phyloP scores from a whole-genome alignment of 2,329 filamentous ascomycete species.

The Sphaerostilbella broomeana region DNA sequence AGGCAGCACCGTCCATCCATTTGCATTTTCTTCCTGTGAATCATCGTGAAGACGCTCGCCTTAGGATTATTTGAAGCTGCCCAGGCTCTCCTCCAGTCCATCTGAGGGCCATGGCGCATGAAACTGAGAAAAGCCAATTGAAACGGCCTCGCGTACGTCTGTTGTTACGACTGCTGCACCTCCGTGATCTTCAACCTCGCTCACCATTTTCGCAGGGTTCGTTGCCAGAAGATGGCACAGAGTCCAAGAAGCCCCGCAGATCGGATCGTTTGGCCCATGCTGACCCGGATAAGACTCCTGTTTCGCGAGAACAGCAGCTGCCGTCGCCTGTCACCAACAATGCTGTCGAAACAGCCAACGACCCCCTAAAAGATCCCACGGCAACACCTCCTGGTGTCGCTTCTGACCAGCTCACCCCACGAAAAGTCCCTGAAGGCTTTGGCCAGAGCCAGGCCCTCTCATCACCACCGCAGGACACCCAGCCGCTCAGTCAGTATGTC shows the following conservation, averaged over 20 bases:
- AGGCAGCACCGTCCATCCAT: constrained; percentile 20
- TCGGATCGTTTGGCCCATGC: constrained; percentile 63
- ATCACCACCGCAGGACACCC: constrained; percentile 58
- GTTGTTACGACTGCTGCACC: constrained; percentile 14
- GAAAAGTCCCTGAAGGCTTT: constrained; percentile 42
- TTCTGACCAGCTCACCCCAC: constrained; percentile 48
- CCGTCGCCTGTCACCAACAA: constrained; percentile 73
- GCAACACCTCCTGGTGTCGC: constrained; percentile 60
- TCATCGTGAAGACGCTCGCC: constrained; percentile 8
- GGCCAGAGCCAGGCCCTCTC: constrained; percentile 41
- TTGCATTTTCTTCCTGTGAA: constrained; percentile 4
- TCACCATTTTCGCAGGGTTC: constrained; percentile 48
- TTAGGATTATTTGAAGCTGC: constrained; percentile 6
- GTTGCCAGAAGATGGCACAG: constrained; percentile 54
- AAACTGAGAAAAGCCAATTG: constrained; percentile 71
- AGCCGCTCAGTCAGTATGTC: constrained; percentile 63
- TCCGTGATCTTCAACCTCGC: constrained; percentile 14
- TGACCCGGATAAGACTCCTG: constrained; percentile 47
- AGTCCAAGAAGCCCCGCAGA: constrained; percentile 77
- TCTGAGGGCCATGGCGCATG: constrained; percentile 47
- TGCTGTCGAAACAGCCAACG: constrained; percentile 39
- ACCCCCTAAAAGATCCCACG: constrained; percentile 59
- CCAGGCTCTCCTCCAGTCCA: constrained; percentile 10
- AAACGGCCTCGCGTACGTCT: constrained; percentile 68
- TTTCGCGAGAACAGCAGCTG: constrained; percentile 60